A percentile compares a stretch with the other conserved stretches of the same genome.
Evolutionary conservation across 208 protist genomes (phyloP).

Genomic region (Tetramitus jugosus): DNA sequence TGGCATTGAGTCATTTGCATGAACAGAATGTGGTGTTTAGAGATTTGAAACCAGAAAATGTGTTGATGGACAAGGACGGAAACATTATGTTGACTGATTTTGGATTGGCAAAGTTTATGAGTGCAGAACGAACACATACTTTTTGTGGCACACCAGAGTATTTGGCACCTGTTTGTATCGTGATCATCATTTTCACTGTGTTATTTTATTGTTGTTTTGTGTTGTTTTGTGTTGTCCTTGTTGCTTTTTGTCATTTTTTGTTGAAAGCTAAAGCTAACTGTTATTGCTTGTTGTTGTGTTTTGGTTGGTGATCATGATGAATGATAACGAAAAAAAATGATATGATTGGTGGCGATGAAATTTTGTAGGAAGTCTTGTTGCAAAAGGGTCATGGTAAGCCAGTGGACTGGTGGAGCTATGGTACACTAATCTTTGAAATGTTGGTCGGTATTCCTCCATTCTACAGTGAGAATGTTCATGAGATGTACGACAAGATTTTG

Average conservation of each 20-base stretch:
- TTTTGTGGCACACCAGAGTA: conserved; percentile 87
- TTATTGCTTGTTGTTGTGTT: too few relatives aligned
- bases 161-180: conserved; percentile 66
- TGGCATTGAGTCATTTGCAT: conserved; percentile 76
- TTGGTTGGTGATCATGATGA: too few relatives aligned
- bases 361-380: conserved; percentile 28
- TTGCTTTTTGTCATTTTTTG: too few relatives aligned
- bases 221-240: too few relatives aligned
- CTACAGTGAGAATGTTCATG: conserved; percentile 31
- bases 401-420: conserved; percentile 90
- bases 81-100: conserved; percentile 87
- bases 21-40: conserved; percentile 63
- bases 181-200: background rate
- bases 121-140: conserved; percentile 52
- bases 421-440: conserved; percentile 88
- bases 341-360: too few relatives aligned
- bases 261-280: too few relatives aligned
- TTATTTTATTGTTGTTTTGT: too few relatives aligned
- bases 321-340: too few relatives aligned
- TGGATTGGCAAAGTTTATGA: conserved; percentile 77
- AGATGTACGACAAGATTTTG: conserved; percentile 38
- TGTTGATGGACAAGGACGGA: conserved; percentile 72
- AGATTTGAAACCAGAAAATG: conserved; percentile 85
- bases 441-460: conserved; percentile 60
- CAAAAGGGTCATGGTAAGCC: conserved; percentile 59